These are phyloP conservation scores for Cryptococcus wingfieldii DNA, from an alignment of 1,284 basidiomycete species.

Conservation along the genomic window DNA sequence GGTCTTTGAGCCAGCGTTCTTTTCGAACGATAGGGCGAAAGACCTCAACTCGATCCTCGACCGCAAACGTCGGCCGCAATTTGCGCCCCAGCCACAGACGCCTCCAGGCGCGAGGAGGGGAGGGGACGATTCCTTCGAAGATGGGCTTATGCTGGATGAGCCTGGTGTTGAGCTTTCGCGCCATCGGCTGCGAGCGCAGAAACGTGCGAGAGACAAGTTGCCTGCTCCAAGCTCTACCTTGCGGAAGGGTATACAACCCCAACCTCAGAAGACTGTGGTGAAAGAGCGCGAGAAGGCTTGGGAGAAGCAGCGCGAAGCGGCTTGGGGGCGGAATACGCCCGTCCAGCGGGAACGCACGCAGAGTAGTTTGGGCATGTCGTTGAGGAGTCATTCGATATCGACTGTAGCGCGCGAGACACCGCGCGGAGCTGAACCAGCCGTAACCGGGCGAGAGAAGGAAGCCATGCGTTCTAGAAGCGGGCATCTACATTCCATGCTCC, in stretches of 20 bases:
- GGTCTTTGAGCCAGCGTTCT: constrained; percentile 39
- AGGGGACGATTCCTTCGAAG: constrained; percentile 44
- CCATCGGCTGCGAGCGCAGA: constrained; percentile 27
- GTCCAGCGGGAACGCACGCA: constrained; percentile 9
- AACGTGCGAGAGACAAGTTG: constrained; percentile 13
- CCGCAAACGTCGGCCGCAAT: constrained; percentile 39
- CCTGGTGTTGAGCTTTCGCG: constrained; percentile 38
- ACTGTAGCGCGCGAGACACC: constrained; percentile 1
- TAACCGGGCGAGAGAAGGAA: constrained; percentile 16
- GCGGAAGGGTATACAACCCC: not conserved
- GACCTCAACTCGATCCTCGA: constrained; percentile 44
- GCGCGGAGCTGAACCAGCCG: constrained; percentile 2
- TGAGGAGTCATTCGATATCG: constrained; percentile 26
- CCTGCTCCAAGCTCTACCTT: not conserved
- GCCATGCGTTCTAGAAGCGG: constrained; percentile 16
- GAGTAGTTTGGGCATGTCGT: constrained; percentile 11
- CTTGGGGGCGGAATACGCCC: constrained; percentile 24
- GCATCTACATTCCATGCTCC: constrained; percentile 10
- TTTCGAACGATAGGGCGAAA: constrained; percentile 26
- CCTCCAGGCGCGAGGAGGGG: not conserved
- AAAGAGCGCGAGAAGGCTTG: constrained; percentile 19
- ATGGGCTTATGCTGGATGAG: constrained; percentile 45
- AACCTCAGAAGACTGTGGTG: constrained; percentile 7
- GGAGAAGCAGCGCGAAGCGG: constrained; percentile 29
- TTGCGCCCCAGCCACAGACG: constrained; percentile 10